Evolutionary conservation across 176 grass and related monocot genomes (phyloP).

Genomic region (Elymus sibiricus): DNA sequence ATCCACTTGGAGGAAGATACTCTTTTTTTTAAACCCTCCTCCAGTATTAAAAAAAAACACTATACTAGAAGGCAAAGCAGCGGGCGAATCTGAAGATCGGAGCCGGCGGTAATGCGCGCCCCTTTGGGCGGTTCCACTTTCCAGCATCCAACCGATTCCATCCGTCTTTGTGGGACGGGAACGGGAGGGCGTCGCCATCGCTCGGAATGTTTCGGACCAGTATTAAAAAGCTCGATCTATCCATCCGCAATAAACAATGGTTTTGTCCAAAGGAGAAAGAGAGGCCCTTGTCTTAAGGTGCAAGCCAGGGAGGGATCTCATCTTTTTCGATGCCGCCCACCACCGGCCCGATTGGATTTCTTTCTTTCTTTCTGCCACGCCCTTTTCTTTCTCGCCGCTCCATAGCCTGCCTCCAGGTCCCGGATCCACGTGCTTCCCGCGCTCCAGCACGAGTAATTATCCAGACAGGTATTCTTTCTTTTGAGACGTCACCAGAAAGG

Average conservation of each 20-base stretch:
- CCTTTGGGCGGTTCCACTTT: background rate
- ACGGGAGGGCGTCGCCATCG: background rate
- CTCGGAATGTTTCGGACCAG: background rate
- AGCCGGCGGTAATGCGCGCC: background rate
- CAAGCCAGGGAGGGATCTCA: background rate
- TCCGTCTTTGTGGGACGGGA: background rate
- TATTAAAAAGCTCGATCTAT: background rate
- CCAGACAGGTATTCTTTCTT: background rate
- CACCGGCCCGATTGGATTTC: background rate
- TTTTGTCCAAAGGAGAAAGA: background rate
- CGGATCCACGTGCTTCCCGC: conserved; percentile 7
- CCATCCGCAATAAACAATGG: background rate
- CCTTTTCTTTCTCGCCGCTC: background rate
- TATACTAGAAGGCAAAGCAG: background rate
- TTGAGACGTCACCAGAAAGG: background rate
- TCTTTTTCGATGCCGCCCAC: background rate
- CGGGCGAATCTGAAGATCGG: background rate
- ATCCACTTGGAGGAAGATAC: no score
- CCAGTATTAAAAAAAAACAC: no score
- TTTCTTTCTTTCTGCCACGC: background rate
- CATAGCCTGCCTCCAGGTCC: no score
- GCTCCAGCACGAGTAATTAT: no score
- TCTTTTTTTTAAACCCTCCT: no score
- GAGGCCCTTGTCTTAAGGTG: conserved; percentile 15
- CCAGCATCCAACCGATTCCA: no score